Percentiles rank a stretch among this genome's conserved stretches.
Evolutionary conservation across 495 filamentous ascomycete genomes (phyloP).

Genomic region (Polyplosphaeria fusca): DNA sequence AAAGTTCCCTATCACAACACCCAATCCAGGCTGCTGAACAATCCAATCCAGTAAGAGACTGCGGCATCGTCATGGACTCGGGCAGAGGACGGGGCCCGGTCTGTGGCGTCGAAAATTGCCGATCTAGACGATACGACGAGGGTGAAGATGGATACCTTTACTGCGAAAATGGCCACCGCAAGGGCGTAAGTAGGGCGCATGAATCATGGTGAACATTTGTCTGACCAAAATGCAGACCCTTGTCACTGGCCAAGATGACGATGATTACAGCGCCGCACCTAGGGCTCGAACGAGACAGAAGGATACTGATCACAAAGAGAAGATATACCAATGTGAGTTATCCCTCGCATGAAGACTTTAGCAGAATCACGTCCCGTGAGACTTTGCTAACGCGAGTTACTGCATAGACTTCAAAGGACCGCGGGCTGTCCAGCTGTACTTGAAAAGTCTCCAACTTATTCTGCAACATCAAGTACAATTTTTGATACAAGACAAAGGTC

Average conservation of each 20-base stretch:
- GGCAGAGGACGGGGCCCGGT: slow-evolving; percentile 16
- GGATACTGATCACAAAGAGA: slow-evolving; percentile 52
- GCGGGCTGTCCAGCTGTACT: slow-evolving; percentile 68
- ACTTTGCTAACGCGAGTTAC: too few relatives aligned
- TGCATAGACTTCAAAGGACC: slow-evolving; percentile 49
- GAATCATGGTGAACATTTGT: not conserved
- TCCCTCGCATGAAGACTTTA: too few relatives aligned
- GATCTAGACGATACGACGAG: slow-evolving; percentile 48
- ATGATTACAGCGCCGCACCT: slow-evolving; percentile 69
- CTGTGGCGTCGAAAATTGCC: slow-evolving; percentile 45
- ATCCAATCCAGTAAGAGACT: too few relatives aligned
- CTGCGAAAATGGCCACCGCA: slow-evolving; percentile 53
- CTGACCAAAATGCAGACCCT: slow-evolving; percentile 1
- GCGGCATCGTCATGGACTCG: slow-evolving; percentile 6
- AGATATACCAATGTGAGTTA: slow-evolving; percentile 32
- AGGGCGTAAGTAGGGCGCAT: slow-evolving; percentile 41
- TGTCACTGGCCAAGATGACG: slow-evolving; percentile 65
- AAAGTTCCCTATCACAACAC: not conserved
- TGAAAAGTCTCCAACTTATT: slow-evolving; percentile 83
- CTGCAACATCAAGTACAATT: slow-evolving; percentile 69
- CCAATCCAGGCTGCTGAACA: too few relatives aligned
- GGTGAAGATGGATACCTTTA: slow-evolving; percentile 49
- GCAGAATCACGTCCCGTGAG: not conserved
- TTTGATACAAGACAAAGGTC: slow-evolving; percentile 57
- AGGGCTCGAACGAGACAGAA: slow-evolving; percentile 46